Evolutionary conservation across 2,329 filamentous ascomycete species (phyloP).

Genomic region (Fusarium heterosporum): DNA sequence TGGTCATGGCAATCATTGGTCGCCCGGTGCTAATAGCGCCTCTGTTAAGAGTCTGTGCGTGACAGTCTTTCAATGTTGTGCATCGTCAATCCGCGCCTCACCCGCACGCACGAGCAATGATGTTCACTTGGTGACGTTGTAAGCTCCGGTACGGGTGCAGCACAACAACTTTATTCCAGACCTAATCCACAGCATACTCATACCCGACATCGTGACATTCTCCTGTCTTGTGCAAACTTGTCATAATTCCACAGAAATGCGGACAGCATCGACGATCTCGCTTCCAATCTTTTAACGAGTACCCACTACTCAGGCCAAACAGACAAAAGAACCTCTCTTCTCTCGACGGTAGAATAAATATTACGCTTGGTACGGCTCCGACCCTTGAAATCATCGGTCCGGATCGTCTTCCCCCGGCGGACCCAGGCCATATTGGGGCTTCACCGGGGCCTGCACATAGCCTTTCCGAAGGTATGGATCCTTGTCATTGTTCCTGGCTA

Average conservation of each 20-base stretch:
- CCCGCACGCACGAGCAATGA: conserved; percentile 35
- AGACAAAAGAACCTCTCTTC: conserved; percentile 36
- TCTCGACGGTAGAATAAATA: conserved; percentile 29
- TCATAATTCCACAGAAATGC: background rate
- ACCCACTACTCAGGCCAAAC: conserved; percentile 31
- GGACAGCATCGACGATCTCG: conserved; percentile 29
- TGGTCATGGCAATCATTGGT: conserved; percentile 3
- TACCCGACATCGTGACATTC: background rate
- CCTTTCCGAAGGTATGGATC: conserved; percentile 22
- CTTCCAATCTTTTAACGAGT: conserved; percentile 1
- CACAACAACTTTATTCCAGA: conserved; percentile 4
- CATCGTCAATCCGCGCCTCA: conserved; percentile 40
- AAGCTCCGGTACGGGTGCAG: background rate
- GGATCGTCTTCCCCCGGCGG: conserved; percentile 47
- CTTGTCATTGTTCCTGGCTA: conserved; percentile 36
- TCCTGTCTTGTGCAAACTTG: background rate
- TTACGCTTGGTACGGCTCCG: conserved; percentile 43
- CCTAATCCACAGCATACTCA: background rate
- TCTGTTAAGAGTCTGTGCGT: conserved; percentile 38
- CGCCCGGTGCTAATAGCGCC: conserved; percentile 22
- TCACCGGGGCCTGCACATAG: conserved; percentile 21
- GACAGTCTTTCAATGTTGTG: conserved; percentile 35
- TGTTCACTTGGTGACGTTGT: conserved; percentile 12
- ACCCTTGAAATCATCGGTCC: conserved; percentile 45
- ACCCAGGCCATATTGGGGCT: conserved; percentile 33